A percentile compares a stretch with the other conserved stretches of the same genome.
Evolutionary conservation across 768 basidiomycete genomes (phyloP).

Genomic region (Kwoniella shandongensis): DNA sequence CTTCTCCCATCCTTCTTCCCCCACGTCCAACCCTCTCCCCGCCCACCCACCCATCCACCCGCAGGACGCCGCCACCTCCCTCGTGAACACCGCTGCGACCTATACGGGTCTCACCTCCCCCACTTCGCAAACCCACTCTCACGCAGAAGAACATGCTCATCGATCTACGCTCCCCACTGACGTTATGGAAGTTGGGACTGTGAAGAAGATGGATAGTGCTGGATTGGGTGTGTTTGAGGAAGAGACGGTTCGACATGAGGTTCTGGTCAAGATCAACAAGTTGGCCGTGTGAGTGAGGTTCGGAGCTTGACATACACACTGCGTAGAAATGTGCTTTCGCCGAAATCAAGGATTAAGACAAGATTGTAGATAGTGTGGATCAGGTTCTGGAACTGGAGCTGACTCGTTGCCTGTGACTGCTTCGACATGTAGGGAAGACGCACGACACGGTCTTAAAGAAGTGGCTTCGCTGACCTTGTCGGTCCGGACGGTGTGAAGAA

Average conservation of each 20-base stretch:
- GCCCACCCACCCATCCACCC: not conserved
- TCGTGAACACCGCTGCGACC: slow-evolving; percentile 9
- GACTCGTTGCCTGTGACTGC: not conserved
- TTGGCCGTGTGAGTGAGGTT: slow-evolving; percentile 38
- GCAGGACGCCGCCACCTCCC: slow-evolving; percentile 20
- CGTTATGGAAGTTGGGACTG: slow-evolving; percentile 15
- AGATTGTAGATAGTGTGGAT: not conserved
- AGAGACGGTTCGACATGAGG: slow-evolving; percentile 41
- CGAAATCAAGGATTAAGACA: too few species aligned
- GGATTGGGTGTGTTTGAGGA: slow-evolving; percentile 44
- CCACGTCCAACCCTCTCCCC: not conserved
- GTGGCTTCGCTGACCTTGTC: slow-evolving; percentile 37
- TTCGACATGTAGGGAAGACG: slow-evolving; percentile 38
- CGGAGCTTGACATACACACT: not conserved
- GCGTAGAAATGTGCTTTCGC: too few species aligned
- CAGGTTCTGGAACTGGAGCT: not conserved
- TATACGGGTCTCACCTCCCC: slow-evolving; percentile 22
- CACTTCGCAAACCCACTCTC: slow-evolving; percentile 21
- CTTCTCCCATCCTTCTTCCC: not conserved
- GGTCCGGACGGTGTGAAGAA: slow-evolving; percentile 38
- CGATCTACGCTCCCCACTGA: slow-evolving; percentile 33
- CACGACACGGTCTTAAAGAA: slow-evolving; percentile 47
- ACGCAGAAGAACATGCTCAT: slow-evolving; percentile 25
- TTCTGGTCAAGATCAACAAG: slow-evolving; percentile 50
- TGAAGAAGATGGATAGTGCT: slow-evolving; percentile 38